Conservation (phyloP, 2,329 filamentous ascomycete species). For the Penicillium capsulatum region DNA sequence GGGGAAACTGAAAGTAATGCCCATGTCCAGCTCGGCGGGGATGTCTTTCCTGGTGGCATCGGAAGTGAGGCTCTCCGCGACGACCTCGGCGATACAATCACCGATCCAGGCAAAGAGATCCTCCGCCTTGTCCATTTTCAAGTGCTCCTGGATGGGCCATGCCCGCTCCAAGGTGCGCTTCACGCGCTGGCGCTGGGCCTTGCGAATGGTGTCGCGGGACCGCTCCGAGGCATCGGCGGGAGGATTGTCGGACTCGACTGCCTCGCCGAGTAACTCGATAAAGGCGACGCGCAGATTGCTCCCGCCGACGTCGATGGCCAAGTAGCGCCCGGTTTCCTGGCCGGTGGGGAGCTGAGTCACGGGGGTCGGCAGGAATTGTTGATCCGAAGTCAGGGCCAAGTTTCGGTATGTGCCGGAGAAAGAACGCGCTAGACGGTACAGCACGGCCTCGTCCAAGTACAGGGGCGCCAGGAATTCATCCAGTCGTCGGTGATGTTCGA, state of each 20-base stretch:
- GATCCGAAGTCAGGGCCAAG: constrained; percentile 42
- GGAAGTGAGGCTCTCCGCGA: constrained; percentile 50
- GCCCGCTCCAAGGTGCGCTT: constrained; percentile 47
- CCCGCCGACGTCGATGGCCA: constrained; percentile 56
- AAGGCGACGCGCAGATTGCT: constrained; percentile 55
- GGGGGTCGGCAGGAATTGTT: constrained; percentile 48
- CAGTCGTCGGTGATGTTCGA: constrained; percentile 33
- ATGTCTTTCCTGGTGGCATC: constrained; percentile 38
- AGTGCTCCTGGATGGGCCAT: constrained; percentile 53
- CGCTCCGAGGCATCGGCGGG: constrained; percentile 33
- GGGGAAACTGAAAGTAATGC: constrained; percentile 49
- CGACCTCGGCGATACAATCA: constrained; percentile 68
- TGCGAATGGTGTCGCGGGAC: constrained; percentile 43
- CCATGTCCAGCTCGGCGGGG: constrained; percentile 47
- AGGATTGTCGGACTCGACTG: constrained; percentile 34
- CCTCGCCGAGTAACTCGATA: constrained; percentile 50
- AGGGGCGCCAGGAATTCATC: constrained; percentile 43
- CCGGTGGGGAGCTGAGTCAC: constrained; percentile 48
- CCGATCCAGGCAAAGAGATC: constrained; percentile 80
- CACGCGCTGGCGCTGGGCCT: constrained; percentile 46
- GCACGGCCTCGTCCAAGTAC: constrained; percentile 37
- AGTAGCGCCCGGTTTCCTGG: constrained; percentile 51
- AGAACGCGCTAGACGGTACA: constrained; percentile 45
- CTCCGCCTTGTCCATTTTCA: constrained; percentile 64
- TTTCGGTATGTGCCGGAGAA: constrained; percentile 45